Evolutionary conservation across 495 filamentous ascomycete genomes (phyloP), one percentile per base, ranked within the genome.

Genomic region (Paragyromitra xinjiangensis): DNA sequence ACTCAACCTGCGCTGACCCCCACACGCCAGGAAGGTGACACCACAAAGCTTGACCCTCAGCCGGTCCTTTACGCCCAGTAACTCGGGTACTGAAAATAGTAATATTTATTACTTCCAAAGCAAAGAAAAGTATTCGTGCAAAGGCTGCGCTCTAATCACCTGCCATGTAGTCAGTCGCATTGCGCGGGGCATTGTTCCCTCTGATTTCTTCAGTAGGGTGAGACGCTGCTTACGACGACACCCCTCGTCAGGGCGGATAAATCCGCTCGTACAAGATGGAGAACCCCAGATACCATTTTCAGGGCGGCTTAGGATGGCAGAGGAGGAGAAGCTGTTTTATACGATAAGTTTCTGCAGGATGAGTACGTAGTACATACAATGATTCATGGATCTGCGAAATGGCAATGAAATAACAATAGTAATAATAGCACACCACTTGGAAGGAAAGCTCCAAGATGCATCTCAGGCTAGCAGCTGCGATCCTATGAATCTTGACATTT

Each of bases 71-170:
- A 53, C 7, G 50, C 6, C 22, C 29, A 12, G 56, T 34, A 39
- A 16, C 56, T 37, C 56, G 56, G 56, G 14, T 61, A 61, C 56
- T 39, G 26, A 39, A 61, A 61, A 61, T 61, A 37, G 56, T n/a
- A n/a, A 34, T 34, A 34, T 34, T 34, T 3, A 34, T 34, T 34
- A 34, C 2, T 34, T 34, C 29, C 2, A 34, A 34, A 34, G 50
- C n/a, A 53, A 22, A 7, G 3, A 22, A 6, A 53, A 19, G 50
- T 53, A 53, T 53, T 22, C 16, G n/a, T 19, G n/a, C 29, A n/a
- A 22, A 19, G n/a, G 50, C 50, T 24, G 50, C 50, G 7, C 50
- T 24, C 50, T 24, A 53, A 24, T 53, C 50, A 53, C 14, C 8
- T 48, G 4, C 29, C 29, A 3, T 34, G 29, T 34, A 34, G 29